A percentile compares a stretch with the other conserved stretches of the same genome.
These are phyloP conservation scores for Ananas comosus DNA, from an alignment of 176 grass and related monocot species.

Conservation along the genomic window DNA sequence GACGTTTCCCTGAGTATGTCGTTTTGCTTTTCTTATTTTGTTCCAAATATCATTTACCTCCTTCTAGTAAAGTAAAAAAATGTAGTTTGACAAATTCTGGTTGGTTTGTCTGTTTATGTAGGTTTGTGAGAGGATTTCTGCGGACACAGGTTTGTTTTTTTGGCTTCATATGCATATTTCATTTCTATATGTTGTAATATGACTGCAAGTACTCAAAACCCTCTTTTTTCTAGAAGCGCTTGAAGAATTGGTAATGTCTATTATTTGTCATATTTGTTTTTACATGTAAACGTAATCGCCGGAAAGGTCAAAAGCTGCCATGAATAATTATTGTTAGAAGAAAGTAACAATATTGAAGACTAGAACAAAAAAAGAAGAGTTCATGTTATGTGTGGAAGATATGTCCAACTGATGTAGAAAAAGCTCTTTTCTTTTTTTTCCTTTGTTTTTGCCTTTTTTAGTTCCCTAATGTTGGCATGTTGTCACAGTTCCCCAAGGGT, in stretches of 20 bases:
- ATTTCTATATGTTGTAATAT: no score
- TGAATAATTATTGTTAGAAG: no score
- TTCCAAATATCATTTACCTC: neutral
- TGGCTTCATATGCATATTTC: neutral
- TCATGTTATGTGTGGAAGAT: neutral
- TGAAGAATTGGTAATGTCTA: no score
- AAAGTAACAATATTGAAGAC: no score
- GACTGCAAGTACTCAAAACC: no score
- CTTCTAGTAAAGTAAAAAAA: conserved; percentile 2
- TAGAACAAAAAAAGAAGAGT: neutral
- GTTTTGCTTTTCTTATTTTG: conserved; percentile 1
- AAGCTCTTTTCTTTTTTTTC: no score
- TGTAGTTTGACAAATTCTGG: neutral
- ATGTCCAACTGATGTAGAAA: neutral
- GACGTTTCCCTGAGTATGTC: conserved; percentile 72
- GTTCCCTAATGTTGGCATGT: neutral
- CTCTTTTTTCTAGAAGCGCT: no score
- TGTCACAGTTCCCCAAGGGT: conserved; percentile 71
- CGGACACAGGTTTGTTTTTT: conserved; percentile 55
- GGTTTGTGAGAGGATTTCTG: conserved; percentile 77
- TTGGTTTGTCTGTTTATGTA: conserved; percentile 22
- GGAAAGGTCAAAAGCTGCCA: no score
- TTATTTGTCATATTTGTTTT: no score
- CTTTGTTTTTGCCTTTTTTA: neutral
- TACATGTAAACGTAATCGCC: no score